These are phyloP conservation scores for Fomitopsis pinicola DNA, from an alignment of 1,284 basidiomycete genomes.

Conservation along the genomic window DNA sequence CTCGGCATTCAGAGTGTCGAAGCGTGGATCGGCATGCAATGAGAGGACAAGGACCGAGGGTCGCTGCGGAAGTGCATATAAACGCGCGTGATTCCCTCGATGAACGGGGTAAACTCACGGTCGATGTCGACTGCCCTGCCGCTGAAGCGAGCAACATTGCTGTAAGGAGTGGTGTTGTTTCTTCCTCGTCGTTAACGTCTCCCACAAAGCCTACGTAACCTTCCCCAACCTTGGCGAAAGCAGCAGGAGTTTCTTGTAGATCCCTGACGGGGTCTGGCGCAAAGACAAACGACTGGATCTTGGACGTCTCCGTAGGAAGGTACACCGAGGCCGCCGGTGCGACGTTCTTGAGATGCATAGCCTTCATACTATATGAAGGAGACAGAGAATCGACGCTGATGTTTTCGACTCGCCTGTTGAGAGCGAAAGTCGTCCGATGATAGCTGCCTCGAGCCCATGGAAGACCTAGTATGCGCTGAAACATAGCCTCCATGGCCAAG, in stretches of 20 bases:
- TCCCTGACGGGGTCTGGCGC: neutral
- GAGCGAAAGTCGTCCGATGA: neutral
- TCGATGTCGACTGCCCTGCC: neutral
- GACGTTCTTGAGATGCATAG: conserved; percentile 3
- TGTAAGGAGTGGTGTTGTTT: conserved; percentile 5
- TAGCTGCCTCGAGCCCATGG: conserved; percentile 8
- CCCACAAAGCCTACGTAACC: conserved; percentile 15
- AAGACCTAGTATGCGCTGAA: conserved; percentile 8
- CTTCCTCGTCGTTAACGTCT: conserved; percentile 9
- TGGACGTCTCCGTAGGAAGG: neutral
- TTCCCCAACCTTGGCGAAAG: conserved; percentile 6
- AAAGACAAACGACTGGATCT: neutral
- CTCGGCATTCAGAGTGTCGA: neutral
- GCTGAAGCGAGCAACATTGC: conserved; percentile 11
- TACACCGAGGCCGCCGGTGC: conserved; percentile 4
- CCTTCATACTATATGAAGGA: conserved; percentile 6
- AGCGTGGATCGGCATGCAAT: neutral
- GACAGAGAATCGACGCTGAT: neutral
- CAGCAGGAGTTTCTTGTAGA: conserved; percentile 2
- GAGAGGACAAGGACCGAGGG: neutral
- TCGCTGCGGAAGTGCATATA: neutral
- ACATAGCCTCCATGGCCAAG: conserved; percentile 1
- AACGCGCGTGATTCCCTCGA: too few relatives aligned
- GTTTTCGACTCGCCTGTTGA: conserved; percentile 14
- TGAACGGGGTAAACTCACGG: neutral